These are phyloP conservation scores for Fusarium agapanthi DNA, from an alignment of 2,329 filamentous ascomycete genomes.

Conservation along the genomic window DNA sequence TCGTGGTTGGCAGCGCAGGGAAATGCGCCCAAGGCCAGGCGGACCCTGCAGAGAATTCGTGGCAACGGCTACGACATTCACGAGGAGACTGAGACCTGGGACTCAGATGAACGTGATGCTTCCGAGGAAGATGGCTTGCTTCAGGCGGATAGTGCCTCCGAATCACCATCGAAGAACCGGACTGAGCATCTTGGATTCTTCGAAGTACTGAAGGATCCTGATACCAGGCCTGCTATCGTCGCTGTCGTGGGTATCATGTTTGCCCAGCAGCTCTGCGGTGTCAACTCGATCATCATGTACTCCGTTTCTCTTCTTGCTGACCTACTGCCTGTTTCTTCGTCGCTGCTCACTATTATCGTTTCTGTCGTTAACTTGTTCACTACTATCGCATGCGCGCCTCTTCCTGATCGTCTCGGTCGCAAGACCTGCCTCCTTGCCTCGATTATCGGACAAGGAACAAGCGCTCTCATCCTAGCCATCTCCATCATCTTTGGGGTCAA, in stretches of 20 bases:
- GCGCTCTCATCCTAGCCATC: slow-evolving; percentile 78
- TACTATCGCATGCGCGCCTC: slow-evolving; percentile 81
- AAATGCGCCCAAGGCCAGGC: slow-evolving; percentile 68
- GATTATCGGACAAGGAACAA: slow-evolving; percentile 83
- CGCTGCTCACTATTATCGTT: slow-evolving; percentile 85
- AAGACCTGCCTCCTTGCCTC: slow-evolving; percentile 86
- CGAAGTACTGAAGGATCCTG: slow-evolving; percentile 71
- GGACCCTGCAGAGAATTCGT: slow-evolving; percentile 77
- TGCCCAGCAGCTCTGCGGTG: slow-evolving; percentile 89
- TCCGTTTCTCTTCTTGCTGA: slow-evolving; percentile 87
- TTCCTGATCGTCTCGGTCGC: slow-evolving; percentile 87
- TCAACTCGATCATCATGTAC: slow-evolving; percentile 99
- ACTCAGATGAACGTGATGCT: slow-evolving; percentile 50
- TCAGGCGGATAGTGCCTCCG: slow-evolving; percentile 43
- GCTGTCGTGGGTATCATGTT: slow-evolving; percentile 92
- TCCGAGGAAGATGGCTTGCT: slow-evolving; percentile 79
- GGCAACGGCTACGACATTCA: slow-evolving; percentile 74
- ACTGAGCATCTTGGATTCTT: slow-evolving; percentile 65
- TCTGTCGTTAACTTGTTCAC: slow-evolving; percentile 87
- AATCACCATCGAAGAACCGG: slow-evolving; percentile 26
- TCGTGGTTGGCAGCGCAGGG: slow-evolving; percentile 81
- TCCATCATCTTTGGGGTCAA: slow-evolving; percentile 80
- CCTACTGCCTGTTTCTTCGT: slow-evolving; percentile 82
- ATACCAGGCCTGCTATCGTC: slow-evolving; percentile 77
- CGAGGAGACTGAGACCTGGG: slow-evolving; percentile 74